These are phyloP conservation scores for Exophiala aquamarina DNA, from an alignment of 2,329 filamentous ascomycete species.

Conservation along the genomic window DNA sequence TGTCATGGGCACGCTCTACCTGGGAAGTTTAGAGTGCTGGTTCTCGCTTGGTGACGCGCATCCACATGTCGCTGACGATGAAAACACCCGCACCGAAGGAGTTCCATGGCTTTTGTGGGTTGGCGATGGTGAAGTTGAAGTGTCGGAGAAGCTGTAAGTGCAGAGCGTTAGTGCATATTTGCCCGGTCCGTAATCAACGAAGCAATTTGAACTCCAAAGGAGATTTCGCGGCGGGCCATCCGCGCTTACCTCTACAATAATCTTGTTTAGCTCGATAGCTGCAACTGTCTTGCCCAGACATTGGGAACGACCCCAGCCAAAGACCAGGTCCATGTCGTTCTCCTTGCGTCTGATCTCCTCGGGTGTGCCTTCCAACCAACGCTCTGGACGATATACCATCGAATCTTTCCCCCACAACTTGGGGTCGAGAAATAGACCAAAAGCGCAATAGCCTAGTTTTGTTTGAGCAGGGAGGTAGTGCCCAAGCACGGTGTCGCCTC, in stretches of 20 bases:
- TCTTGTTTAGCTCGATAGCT: slow-evolving; percentile 51
- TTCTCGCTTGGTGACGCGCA: slow-evolving; percentile 16
- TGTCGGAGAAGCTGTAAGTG: slow-evolving; percentile 19
- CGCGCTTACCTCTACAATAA: slow-evolving; percentile 46
- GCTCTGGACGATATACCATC: slow-evolving; percentile 48
- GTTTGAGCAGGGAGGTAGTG: slow-evolving; percentile 48
- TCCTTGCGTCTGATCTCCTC: slow-evolving; percentile 39
- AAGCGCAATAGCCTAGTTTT: slow-evolving; percentile 45
- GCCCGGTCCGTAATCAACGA: neutral
- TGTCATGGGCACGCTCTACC: no score
- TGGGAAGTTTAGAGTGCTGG: slow-evolving; percentile 5
- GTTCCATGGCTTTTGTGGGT: slow-evolving; percentile 20
- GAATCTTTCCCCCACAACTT: slow-evolving; percentile 43
- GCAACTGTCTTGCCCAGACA: slow-evolving; percentile 52
- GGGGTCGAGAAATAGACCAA: slow-evolving; percentile 41
- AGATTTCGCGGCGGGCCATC: neutral
- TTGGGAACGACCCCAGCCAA: slow-evolving; percentile 46
- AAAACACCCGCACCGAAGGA: slow-evolving; percentile 18
- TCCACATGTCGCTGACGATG: slow-evolving; percentile 21
- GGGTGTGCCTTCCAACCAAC: slow-evolving; percentile 47
- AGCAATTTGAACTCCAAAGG: no score
- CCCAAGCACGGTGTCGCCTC: slow-evolving; percentile 40
- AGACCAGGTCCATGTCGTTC: slow-evolving; percentile 44
- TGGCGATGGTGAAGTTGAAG: slow-evolving; percentile 22
- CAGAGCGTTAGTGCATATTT: neutral